Evolutionary conservation across 176 grass and related monocot species (phyloP), one percentile per base, ranked within the genome.

Genomic region (Secale cereale): DNA sequence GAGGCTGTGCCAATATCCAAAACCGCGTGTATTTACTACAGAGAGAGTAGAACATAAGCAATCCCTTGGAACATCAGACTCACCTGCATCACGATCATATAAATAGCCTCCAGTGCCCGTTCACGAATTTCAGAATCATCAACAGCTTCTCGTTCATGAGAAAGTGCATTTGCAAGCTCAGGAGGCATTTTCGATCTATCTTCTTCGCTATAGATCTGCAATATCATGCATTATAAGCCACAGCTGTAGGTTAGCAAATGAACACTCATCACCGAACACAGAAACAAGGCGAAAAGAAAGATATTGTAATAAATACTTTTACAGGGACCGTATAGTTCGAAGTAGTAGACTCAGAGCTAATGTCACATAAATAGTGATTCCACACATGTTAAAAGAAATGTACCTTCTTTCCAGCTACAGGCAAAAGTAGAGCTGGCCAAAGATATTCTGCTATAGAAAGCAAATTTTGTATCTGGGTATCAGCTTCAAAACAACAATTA

Each of bases 401-500:
- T 67, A 98, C 96, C 96, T 95, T 95, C 76, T 91, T 95, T 85
- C 96, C 96, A 76, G 93, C 91, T 79, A 95, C 93, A 77, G 93
- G 93, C 17, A 98, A 87, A 78, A 98, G 87, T 43, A 95, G 75
- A 87, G 93, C 86, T 81, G 96, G 96, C 96, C 96, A 98, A 82
- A 98, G 89, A 91, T 94, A 98, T 85, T 98, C 96, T 72, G 96
- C 78, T 86, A 95, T 72, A 63, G 89, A 74, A 83, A 98, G 90
- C 50, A 98, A 77, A 91, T 92, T 95, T 78, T 90, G 89, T 74
- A 98, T 77, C 81, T 98, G 96, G 68, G 83, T 91, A 87, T 98
- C 96, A 85, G 96, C 89, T 88, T 98, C 96, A 83, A 98, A 98
- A 86, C 93, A 98, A 89, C 96, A 98, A 65, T 95, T 98, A 43